Evolutionary conservation across 106 monocot genomes (phyloP), one percentile per base, ranked within the genome.

Genomic region (Platanthera guangdongensis): DNA sequence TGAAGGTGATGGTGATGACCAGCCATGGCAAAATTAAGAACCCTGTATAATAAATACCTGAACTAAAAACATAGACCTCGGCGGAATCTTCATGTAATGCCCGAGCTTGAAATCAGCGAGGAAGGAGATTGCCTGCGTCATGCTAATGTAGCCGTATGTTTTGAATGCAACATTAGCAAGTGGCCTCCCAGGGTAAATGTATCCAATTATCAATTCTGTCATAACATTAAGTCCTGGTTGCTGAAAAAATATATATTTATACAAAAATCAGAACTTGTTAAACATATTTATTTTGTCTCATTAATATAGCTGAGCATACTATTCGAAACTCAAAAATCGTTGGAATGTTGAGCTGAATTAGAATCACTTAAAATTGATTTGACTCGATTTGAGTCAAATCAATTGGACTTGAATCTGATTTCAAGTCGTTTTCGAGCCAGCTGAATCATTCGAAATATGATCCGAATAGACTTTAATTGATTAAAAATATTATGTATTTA

Each of bases 71-170:
- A 79, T 75, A 45, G 79, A 68, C 69, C 71, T 83, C 3, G 79
- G 83, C 14, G 83, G 83, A 47, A 83, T 83, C 79, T 83, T 83
- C 83, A 83, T 79, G 51, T 83, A 83, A 16, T 68, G 74, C 0
- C 79, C 75, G 19, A 75, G 47, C 75, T 83, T 83, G 69, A 83
- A 70, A 71, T 52, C 67, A 10, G 8, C 22, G 11, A 79, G 51
- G 46, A 78, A 69, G 12, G 30, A 25, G 14, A 79, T 32, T 18
- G 78, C 83, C 46, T 71, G 19, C 18, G 49, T 8, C 74, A 75
- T 68, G 30, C 57, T 62, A 7, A 71, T 52, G n/a, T n/a, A 50
- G 0, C 79, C 75, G 45, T 79, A 83, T 2, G 54, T 75, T 68
- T 75, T 65, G 25, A 83, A 83, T 0, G 79, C 57, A 8, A 79